Percentiles rank a stretch among this genome's conserved stretches.
phyloP scores from a whole-genome alignment of 768 basidiomycete genomes.

The Tylopilus cervinicoccineus region DNA sequence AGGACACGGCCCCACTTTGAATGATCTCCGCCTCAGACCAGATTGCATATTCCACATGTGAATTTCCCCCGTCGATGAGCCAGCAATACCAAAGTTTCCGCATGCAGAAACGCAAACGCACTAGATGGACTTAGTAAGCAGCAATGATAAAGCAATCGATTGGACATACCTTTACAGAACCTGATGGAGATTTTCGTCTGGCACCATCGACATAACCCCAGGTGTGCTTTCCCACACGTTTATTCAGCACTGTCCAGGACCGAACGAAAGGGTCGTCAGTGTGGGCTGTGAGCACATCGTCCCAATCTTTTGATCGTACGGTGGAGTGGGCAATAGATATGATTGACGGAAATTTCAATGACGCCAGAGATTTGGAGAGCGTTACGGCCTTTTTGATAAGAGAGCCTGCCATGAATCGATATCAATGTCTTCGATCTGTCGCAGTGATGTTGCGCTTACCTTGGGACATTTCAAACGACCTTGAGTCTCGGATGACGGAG shows the following conservation, averaged over 20 bases:
- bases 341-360: slow-evolving; percentile 82
- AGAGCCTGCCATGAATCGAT: slow-evolving; percentile 53
- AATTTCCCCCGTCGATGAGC: slow-evolving; percentile 76
- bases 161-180: slow-evolving; percentile 64
- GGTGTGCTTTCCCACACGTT: slow-evolving; percentile 73
- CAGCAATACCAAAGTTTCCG: slow-evolving; percentile 90
- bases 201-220: slow-evolving; percentile 53
- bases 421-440: slow-evolving; percentile 1
- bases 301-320: slow-evolving; percentile 91
- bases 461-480: slow-evolving; percentile 93
- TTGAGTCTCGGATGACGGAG: slow-evolving; percentile 90
- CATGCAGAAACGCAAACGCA: slow-evolving; percentile 89
- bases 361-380: slow-evolving; percentile 72
- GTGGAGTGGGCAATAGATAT: slow-evolving; percentile 75
- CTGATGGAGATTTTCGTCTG: slow-evolving; percentile 48
- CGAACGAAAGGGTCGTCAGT: slow-evolving; percentile 77
- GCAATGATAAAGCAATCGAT: not conserved
- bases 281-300: slow-evolving; percentile 92
- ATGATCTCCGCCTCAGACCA: slow-evolving; percentile 78
- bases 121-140: slow-evolving; percentile 32
- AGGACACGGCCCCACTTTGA: slow-evolving; percentile 63
- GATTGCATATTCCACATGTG: slow-evolving; percentile 98
- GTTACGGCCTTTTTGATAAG: slow-evolving; percentile 75
- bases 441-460: slow-evolving; percentile 41
- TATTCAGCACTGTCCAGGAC: slow-evolving; percentile 84